These are phyloP conservation scores for Fusarium penzigii DNA, from an alignment of 2,329 filamentous ascomycete species.

Conservation along the genomic window DNA sequence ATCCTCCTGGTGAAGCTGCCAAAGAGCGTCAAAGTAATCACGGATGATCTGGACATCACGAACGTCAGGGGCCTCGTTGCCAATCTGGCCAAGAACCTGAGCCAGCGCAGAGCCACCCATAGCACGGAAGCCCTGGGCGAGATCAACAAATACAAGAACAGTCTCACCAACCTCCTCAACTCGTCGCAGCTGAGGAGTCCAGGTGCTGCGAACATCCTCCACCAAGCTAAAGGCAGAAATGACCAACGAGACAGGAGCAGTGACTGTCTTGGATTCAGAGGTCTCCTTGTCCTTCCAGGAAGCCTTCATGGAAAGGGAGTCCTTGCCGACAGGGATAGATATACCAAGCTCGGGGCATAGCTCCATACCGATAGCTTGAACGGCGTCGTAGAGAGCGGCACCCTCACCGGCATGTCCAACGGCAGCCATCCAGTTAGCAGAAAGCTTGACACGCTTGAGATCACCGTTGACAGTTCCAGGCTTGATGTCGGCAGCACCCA, in stretches of 20 bases:
- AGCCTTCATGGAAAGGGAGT: constrained; percentile 99
- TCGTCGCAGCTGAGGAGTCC: constrained; percentile 86
- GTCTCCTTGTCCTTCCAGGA: constrained; percentile 78
- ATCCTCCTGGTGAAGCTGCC: constrained; percentile 58
- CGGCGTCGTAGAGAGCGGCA: constrained; percentile 88
- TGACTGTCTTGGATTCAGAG: constrained; percentile 77
- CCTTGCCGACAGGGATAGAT: constrained; percentile 94
- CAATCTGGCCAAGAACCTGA: constrained; percentile 84
- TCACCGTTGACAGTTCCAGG: constrained; percentile 50
- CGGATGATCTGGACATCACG: constrained; percentile 77
- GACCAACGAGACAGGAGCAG: constrained; percentile 85
- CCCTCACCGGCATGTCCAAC: constrained; percentile 90
- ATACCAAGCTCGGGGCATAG: constrained; percentile 88
- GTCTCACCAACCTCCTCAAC: constrained; percentile 88
- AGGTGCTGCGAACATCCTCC: constrained; percentile 79
- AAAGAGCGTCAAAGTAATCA: constrained; percentile 88
- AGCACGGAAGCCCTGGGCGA: constrained; percentile 77
- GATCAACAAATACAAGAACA: constrained; percentile 85
- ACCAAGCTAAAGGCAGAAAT: constrained; percentile 90
- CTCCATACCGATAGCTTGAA: constrained; percentile 89
- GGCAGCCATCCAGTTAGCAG: constrained; percentile 99
- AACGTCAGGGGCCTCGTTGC: constrained; percentile 82
- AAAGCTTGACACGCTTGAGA: constrained; percentile 79
- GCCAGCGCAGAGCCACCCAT: constrained; percentile 90
- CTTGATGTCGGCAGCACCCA: constrained; percentile 73